These are phyloP conservation scores for Lyophyllum decastes DNA, from an alignment of 768 basidiomycete species.

Conservation along the genomic window DNA sequence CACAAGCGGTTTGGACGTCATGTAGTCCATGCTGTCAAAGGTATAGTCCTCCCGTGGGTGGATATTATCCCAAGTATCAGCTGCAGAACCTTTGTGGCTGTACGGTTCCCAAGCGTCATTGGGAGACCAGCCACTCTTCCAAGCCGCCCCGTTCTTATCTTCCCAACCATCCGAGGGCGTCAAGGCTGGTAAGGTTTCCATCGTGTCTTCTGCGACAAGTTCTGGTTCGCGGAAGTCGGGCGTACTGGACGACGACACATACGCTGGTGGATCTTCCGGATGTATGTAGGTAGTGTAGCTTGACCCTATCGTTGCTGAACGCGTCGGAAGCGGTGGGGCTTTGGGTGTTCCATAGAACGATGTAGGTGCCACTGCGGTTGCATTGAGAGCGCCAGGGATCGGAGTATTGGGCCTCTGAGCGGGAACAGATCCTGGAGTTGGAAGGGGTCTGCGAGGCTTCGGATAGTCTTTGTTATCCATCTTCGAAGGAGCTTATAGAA, in stretches of 20 bases:
- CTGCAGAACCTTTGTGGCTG: background rate
- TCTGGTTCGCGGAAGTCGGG: slow-evolving; percentile 57
- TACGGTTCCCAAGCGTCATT: background rate
- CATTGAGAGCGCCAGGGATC: slow-evolving; percentile 22
- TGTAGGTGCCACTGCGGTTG: slow-evolving; percentile 31
- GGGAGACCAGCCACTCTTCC: background rate
- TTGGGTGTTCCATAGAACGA: slow-evolving; percentile 39
- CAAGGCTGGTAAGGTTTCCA: slow-evolving; percentile 31
- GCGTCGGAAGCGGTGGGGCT: slow-evolving; percentile 39
- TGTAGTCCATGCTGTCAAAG: slow-evolving; percentile 19
- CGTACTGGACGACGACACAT: slow-evolving; percentile 28
- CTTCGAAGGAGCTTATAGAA: background rate
- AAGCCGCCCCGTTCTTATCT: background rate
- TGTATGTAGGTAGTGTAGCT: slow-evolving; percentile 41
- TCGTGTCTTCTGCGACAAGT: slow-evolving; percentile 45
- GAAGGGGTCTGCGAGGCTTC: slow-evolving; percentile 47
- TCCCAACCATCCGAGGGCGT: slow-evolving; percentile 24
- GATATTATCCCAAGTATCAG: slow-evolving; percentile 17
- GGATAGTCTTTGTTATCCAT: slow-evolving; percentile 54
- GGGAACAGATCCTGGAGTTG: slow-evolving; percentile 40
- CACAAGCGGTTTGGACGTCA: slow-evolving; percentile 22
- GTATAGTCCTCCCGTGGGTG: slow-evolving; percentile 5
- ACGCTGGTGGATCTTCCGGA: slow-evolving; percentile 38
- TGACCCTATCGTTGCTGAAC: slow-evolving; percentile 43
- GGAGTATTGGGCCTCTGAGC: slow-evolving; percentile 45